Evolutionary conservation across 2,329 filamentous ascomycete species (phyloP), one percentile per base, ranked within the genome.

Genomic region (Coniella vitis): DNA sequence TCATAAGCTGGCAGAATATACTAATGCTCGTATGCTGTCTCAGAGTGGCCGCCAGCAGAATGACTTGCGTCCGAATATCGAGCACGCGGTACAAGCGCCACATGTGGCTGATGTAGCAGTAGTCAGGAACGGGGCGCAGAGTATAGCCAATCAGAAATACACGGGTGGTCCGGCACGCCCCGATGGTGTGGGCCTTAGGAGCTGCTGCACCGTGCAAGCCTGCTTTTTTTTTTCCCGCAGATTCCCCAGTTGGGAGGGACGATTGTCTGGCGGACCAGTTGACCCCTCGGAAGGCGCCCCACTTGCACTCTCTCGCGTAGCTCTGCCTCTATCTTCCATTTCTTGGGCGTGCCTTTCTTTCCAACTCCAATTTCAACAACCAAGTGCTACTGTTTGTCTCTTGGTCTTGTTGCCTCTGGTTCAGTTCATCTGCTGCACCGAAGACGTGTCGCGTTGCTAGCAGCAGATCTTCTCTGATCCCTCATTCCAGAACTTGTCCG

Each of bases 101-200:
- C 44, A 34, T 20, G 44, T 46, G 44, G 44, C 44, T 46, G 25
- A 25, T 31, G n/a, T 7, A 1, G 36, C 32, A 22, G 35, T 35
- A 46, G 36, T 34, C 44, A 39, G 44, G 44, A 39, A 46, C 44
- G 17, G 44, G 21, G 36, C 22, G 10, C 25, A 29, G 5, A 10
- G 20, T 35, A 10, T 13, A 16, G 36, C 16, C 35, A 20, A 46
- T 32, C 32, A 22, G 17, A 36, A 46, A 25, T 22, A 19, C 21
- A 25, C 20, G 38, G 38, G 20, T 29, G n/a, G 3, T 17, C 32
- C 36, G 44, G 44, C 35, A 43, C 29, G 41, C 25, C 25, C 25
- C 25, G 10, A 29, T 29, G 25, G 25, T 10, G 5, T 10, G 25
- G 10, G 25, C 5, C 25, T 5, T 10, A 29, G 25, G 25, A 29